Evolutionary conservation across 2,329 filamentous ascomycete genomes (phyloP).

Genomic region (Escovopsis weberi): DNA sequence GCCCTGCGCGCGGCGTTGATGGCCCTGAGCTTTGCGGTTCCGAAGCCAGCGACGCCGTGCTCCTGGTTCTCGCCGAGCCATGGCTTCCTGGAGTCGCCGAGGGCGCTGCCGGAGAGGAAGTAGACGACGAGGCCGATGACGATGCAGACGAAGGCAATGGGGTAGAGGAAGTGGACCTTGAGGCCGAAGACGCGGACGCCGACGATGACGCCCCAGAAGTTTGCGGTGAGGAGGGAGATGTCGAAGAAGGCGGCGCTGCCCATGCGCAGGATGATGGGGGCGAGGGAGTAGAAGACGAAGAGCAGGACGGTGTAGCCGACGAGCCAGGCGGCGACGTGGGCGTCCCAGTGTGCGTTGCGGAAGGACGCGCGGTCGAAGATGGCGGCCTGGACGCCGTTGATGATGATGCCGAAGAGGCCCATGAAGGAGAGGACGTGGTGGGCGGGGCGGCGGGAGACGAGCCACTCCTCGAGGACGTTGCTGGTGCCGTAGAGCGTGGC

Average conservation of each 20-base stretch:
- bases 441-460: constrained; percentile 71
- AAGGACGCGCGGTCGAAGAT: constrained; percentile 82
- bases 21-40: constrained; percentile 71
- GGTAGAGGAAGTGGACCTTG: constrained; percentile 77
- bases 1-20: constrained; percentile 39
- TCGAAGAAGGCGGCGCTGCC: constrained; percentile 91
- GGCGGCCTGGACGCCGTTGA: constrained; percentile 80
- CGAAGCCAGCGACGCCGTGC: constrained; percentile 61
- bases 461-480: constrained; percentile 90
- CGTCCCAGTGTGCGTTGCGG: constrained; percentile 47
- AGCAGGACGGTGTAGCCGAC: constrained; percentile 81
- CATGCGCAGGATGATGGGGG: constrained; percentile 78
- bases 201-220: constrained; percentile 95
- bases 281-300: constrained; percentile 72
- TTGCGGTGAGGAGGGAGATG: constrained; percentile 81
- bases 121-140: constrained; percentile 75
- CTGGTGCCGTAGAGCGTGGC: constrained; percentile 82
- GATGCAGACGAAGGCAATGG: constrained; percentile 88
- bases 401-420: constrained; percentile 72
- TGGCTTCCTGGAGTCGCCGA: constrained; percentile 86
- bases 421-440: constrained; percentile 92
- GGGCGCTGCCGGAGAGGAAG: constrained; percentile 65
- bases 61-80: constrained; percentile 88
- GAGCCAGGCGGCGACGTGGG: constrained; percentile 62
- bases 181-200: constrained; percentile 76